These are phyloP conservation scores for Cystobasidiaceae sp. DNA, from an alignment of 1,284 basidiomycete genomes.

Conservation along the genomic window DNA sequence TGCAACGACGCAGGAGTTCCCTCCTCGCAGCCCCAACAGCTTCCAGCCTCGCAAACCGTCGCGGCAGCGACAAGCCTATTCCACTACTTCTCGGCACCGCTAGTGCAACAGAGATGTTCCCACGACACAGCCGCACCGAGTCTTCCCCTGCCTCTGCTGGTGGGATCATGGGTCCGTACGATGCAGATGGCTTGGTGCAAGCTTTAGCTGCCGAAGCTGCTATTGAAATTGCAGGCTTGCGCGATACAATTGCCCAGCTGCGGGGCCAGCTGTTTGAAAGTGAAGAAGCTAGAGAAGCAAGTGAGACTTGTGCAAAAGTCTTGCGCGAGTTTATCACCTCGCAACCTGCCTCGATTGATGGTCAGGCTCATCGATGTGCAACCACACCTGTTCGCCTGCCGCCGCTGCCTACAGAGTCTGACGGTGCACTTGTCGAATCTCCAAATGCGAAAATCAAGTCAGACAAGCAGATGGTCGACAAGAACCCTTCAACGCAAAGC, in stretches of 20 bases:
- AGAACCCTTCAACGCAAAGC: too few relatives aligned
- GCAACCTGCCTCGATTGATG: too few relatives aligned
- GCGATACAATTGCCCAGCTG: conserved; percentile 56
- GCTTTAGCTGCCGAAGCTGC: conserved; percentile 50
- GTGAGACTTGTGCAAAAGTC: conserved; percentile 74
- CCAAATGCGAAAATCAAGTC: conserved; percentile 13
- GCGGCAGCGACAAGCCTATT: background rate
- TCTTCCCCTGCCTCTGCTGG: background rate
- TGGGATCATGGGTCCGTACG: too few relatives aligned
- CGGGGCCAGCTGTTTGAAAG: conserved; percentile 53
- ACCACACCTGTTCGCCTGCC: conserved; percentile 48
- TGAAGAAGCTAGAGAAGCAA: conserved; percentile 75
- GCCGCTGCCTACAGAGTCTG: conserved; percentile 53
- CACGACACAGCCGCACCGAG: too few relatives aligned
- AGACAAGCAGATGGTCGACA: too few relatives aligned
- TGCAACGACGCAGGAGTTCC: conserved; percentile 17
- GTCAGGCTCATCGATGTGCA: conserved; percentile 32
- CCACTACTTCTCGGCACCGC: background rate
- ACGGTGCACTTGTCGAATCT: background rate
- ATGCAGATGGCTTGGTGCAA: conserved; percentile 51
- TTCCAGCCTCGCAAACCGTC: background rate
- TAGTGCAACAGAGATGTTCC: too few relatives aligned
- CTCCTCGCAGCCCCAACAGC: background rate
- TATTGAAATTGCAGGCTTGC: conserved; percentile 58
- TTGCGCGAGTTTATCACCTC: conserved; percentile 80